Conservation (phyloP, 805 yeast species). For the Kockiozyma suomiensis region DNA sequence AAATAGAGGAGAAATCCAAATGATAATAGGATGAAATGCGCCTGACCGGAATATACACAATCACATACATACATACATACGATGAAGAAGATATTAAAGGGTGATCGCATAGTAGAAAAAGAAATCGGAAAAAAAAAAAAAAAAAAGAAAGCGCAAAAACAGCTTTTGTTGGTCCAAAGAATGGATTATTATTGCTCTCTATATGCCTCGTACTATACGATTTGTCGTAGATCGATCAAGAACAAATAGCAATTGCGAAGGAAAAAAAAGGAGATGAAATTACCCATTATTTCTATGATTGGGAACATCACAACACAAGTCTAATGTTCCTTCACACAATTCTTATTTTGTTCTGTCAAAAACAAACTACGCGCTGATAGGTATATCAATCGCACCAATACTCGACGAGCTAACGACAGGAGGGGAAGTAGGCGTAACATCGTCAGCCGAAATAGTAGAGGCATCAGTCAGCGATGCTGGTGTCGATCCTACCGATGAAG, state of each 20-base stretch:
- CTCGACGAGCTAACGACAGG: slow-evolving; percentile 24
- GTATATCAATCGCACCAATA: slow-evolving; percentile 13
- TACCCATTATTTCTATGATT: too few species aligned
- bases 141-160: neutral
- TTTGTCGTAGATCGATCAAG: too few species aligned
- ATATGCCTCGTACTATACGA: too few species aligned
- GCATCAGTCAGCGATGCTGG: slow-evolving; percentile 31
- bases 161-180: too few species aligned
- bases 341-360: too few species aligned
- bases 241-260: neutral
- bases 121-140: neutral
- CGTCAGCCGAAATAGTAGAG: slow-evolving; percentile 28
- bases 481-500: slow-evolving; percentile 19
- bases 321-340: too few species aligned
- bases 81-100: neutral
- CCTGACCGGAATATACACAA: neutral
- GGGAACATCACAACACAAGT: too few species aligned
- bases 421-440: slow-evolving; percentile 24
- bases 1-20: neutral
- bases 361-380: neutral
- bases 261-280: too few species aligned
- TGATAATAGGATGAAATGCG: neutral
- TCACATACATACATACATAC: neutral
- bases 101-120: neutral
- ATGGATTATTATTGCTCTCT: too few species aligned